These are phyloP conservation scores for Pythium myriotylum DNA, from an alignment of 352 stramenopile genomes.

Conservation along the genomic window DNA sequence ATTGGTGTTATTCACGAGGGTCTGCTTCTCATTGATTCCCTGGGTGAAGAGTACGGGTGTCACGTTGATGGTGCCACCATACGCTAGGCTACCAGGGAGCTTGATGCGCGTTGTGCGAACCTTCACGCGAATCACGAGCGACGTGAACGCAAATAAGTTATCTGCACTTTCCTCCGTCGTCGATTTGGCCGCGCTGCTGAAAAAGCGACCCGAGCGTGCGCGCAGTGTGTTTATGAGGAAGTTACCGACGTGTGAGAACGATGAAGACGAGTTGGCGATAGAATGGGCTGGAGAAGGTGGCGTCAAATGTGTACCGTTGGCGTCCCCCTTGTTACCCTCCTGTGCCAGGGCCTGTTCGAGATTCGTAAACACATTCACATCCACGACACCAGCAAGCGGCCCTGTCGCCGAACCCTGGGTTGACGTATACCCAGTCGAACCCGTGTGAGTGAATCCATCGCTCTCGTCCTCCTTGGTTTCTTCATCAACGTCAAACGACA, in stretches of 20 bases:
- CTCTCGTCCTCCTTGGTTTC: slow-evolving; percentile 56
- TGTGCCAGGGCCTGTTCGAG: slow-evolving; percentile 68
- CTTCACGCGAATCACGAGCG: slow-evolving; percentile 84
- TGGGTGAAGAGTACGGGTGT: slow-evolving; percentile 83
- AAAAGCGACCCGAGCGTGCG: slow-evolving; percentile 59
- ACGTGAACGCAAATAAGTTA: slow-evolving; percentile 59
- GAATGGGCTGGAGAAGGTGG: slow-evolving; percentile 40
- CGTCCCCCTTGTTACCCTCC: slow-evolving; percentile 27
- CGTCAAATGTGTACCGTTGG: slow-evolving; percentile 20
- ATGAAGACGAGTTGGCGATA: slow-evolving; percentile 33
- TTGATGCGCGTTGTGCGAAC: slow-evolving; percentile 79
- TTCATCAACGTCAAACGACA: slow-evolving; percentile 74
- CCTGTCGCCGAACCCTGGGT: slow-evolving; percentile 36
- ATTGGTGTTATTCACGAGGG: slow-evolving; percentile 88
- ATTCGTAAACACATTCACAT: slow-evolving; percentile 81
- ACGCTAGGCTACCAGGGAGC: slow-evolving; percentile 51
- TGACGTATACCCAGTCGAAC: slow-evolving; percentile 33
- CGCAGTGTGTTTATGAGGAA: slow-evolving; percentile 69
- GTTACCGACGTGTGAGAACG: slow-evolving; percentile 69
- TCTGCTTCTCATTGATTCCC: slow-evolving; percentile 94
- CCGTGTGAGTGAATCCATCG: slow-evolving; percentile 30
- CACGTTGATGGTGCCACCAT: slow-evolving; percentile 68
- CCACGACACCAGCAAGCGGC: slow-evolving; percentile 69
- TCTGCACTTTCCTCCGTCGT: slow-evolving; percentile 39
- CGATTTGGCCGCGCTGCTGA: slow-evolving; percentile 38